Percentiles rank a stretch among this genome's conserved stretches.
phyloP scores from a whole-genome alignment of 495 filamentous ascomycete genomes.

The Podospora conica region DNA sequence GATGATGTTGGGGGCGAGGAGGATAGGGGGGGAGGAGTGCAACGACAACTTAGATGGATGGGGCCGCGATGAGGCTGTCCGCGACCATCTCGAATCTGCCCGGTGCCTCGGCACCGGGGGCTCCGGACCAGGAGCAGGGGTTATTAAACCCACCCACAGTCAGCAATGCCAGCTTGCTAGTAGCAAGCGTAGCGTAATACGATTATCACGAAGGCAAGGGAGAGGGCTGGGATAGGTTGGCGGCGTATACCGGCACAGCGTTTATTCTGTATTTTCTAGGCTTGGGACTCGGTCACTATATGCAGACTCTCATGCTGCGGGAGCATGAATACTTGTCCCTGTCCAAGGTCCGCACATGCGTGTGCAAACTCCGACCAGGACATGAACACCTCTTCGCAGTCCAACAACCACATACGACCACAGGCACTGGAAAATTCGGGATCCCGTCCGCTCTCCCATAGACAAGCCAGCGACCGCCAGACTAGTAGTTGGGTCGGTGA shows the following conservation, averaged over 20 bases:
- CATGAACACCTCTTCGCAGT: neutral
- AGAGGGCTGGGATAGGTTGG: neutral
- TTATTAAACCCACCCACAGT: neutral
- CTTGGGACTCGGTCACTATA: neutral
- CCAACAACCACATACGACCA: conserved; percentile 37
- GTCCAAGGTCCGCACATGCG: neutral
- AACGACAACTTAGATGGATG: neutral
- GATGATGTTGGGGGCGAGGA: neutral
- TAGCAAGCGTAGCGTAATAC: neutral
- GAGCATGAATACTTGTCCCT: neutral
- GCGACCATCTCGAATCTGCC: neutral
- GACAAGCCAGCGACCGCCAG: conserved; percentile 30
- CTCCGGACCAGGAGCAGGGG: neutral
- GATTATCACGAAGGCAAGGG: neutral
- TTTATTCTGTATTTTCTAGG: neutral
- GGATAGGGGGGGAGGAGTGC: too few species aligned
- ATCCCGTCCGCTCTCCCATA: conserved; percentile 49
- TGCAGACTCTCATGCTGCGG: neutral
- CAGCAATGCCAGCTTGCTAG: neutral
- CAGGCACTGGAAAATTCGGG: conserved; percentile 39
- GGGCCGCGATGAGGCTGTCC: neutral
- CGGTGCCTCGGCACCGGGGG: neutral
- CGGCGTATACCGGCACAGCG: neutral
- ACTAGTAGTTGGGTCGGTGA: conserved; percentile 43
- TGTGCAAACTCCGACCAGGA: neutral